A percentile compares a stretch with the other conserved stretches of the same genome.
Evolutionary conservation across 2,329 filamentous ascomycete species (phyloP).

Genomic region (Pyrenochaeta sp.): DNA sequence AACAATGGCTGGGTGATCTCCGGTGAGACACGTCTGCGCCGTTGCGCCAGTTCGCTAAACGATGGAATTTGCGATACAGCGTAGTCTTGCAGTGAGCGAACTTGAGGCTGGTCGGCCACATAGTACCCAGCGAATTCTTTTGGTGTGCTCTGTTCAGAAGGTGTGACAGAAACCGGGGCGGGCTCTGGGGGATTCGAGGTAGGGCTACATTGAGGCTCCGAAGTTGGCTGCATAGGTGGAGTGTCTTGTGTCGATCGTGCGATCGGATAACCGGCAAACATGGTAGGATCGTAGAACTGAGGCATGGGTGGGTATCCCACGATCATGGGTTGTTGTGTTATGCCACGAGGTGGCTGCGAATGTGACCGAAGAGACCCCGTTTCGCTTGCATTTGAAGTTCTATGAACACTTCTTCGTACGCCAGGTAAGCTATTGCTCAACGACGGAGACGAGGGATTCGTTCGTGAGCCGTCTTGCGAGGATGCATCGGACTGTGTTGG

Average conservation of each 20-base stretch:
- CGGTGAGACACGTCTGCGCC: constrained; percentile 53
- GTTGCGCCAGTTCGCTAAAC: constrained; percentile 52
- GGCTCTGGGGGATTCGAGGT: constrained; percentile 28
- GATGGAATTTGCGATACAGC: constrained; percentile 46
- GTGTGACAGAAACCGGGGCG: constrained; percentile 3
- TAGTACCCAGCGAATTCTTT: constrained; percentile 63
- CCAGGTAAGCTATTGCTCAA: constrained; percentile 54
- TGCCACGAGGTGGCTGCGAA: constrained; percentile 58
- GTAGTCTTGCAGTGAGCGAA: constrained; percentile 50
- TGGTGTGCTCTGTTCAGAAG: constrained; percentile 48
- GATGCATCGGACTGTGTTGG: constrained; percentile 47
- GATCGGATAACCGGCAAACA: constrained; percentile 44
- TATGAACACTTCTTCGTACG: constrained; percentile 53
- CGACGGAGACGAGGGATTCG: constrained; percentile 60
- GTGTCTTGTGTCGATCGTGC: constrained; percentile 44
- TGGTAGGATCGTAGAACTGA: constrained; percentile 40
- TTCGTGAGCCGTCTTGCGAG: constrained; percentile 54
- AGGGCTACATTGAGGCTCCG: constrained; percentile 34
- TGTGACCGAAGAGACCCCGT: constrained; percentile 57
- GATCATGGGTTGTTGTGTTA: constrained; percentile 50
- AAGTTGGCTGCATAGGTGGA: constrained; percentile 23
- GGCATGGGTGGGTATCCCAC: constrained; percentile 51
- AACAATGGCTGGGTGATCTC: constrained; percentile 52
- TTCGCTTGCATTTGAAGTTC: constrained; percentile 55
- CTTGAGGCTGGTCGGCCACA: constrained; percentile 54